phyloP scores from a whole-genome alignment of 345 rosid species.

The Sonneratia alba region DNA sequence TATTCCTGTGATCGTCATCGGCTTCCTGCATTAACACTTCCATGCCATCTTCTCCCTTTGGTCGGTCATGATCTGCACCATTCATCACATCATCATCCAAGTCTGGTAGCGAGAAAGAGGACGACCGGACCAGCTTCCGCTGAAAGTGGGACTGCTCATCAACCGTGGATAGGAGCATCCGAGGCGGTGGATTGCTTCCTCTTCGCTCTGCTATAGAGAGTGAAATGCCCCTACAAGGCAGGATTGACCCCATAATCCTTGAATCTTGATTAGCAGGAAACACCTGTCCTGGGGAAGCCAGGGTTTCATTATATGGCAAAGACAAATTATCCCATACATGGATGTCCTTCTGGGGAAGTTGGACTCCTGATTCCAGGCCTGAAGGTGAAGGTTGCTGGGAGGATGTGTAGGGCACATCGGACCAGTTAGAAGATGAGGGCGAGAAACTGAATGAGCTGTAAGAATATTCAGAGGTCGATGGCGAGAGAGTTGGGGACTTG shows the following conservation, averaged over 20 bases:
- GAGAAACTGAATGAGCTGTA: conserved; percentile 61
- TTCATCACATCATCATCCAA: conserved; percentile 28
- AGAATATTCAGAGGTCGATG: conserved; percentile 59
- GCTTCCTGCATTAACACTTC: conserved; percentile 36
- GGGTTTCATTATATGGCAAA: conserved; percentile 18
- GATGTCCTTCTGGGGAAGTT: conserved; percentile 15
- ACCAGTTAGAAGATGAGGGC: conserved; percentile 65
- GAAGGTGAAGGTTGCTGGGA: conserved; percentile 66
- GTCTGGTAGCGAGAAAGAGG: conserved; percentile 42
- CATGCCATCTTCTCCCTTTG: conserved; percentile 17
- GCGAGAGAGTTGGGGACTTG: conserved; percentile 58
- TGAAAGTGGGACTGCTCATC: conserved; percentile 25
- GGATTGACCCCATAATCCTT: conserved; percentile 17
- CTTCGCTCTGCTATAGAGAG: conserved; percentile 61
- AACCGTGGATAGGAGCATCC: conserved; percentile 31
- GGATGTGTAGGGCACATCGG: conserved; percentile 47
- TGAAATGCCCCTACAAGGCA: conserved; percentile 20
- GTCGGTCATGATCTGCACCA: conserved; percentile 15
- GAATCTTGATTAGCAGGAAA: conserved; percentile 16
- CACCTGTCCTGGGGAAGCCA: conserved; percentile 16
- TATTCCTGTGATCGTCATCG: conserved; percentile 6
- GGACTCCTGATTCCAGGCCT: conserved; percentile 28
- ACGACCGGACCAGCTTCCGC: conserved; percentile 28
- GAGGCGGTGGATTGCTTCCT: conserved; percentile 56
- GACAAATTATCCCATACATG: conserved; percentile 19